Evolutionary conservation across 495 filamentous ascomycete species (phyloP).

Genomic region (Geoglossum glabrum): DNA sequence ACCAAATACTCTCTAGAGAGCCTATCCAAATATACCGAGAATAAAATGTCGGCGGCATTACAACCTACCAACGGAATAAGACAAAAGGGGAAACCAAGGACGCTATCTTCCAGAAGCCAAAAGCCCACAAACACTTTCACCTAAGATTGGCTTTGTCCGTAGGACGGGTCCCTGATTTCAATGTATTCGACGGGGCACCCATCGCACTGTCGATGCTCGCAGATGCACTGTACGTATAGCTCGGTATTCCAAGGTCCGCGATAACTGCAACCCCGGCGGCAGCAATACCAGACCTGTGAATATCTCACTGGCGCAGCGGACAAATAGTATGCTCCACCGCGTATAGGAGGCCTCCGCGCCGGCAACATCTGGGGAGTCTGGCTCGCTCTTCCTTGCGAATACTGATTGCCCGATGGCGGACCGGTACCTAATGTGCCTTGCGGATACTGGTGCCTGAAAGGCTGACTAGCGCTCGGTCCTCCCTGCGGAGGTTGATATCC

Average conservation of each 20-base stretch:
- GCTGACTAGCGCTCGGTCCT: no score
- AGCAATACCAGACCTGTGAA: neutral
- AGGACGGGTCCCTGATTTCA: neutral
- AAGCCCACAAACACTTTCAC: neutral
- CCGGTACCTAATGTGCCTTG: no score
- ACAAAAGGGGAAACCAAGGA: neutral
- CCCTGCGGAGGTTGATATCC: neutral
- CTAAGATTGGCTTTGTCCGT: neutral
- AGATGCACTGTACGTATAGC: neutral
- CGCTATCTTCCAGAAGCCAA: neutral
- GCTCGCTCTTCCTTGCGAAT: no score
- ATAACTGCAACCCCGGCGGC: neutral
- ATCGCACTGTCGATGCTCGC: neutral
- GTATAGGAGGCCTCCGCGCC: no score
- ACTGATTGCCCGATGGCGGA: no score
- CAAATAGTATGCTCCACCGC: neutral
- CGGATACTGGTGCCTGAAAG: no score
- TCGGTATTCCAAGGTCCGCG: neutral
- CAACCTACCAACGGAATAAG: no score
- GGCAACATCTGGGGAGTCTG: no score
- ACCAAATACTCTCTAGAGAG: no score
- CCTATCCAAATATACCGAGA: no score
- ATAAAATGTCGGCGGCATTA: no score
- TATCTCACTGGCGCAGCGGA: neutral
- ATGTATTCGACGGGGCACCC: neutral